Evolutionary conservation across 1,284 basidiomycete genomes (phyloP), one percentile per base, ranked within the genome.

Genomic region (Cryptococcus deneoformans): DNA sequence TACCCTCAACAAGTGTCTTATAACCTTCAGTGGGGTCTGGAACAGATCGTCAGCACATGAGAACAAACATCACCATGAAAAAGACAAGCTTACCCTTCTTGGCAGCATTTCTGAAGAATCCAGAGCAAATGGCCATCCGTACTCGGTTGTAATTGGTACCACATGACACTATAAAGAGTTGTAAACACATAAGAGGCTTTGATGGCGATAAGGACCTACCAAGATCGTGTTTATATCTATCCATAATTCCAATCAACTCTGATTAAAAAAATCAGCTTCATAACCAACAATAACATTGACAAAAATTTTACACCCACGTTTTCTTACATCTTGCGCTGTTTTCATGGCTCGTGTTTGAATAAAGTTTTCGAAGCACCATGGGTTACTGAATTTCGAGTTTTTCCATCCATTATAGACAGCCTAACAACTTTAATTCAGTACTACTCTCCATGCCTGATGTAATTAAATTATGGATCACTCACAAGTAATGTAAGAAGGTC

Each of bases 331-430:
- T 77, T 97, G 93, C 4, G 94, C 96, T n/a, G 94, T 84, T 59
- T 91, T 84, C 90, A 99, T 91, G 65, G 92, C 94, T 72, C 96
- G 84, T 9, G 92, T 93, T 76, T 99, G 96, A 50, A 99, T 93
- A 72, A 93, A 99, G 77, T 99, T 99, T 77, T 93, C 91, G 68
- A 91, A 93, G 74, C 91, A 94, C 94, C 92, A 96, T 1, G 94
- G 92, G 77, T 92, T 93, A 51, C 89, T 91, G 74, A 95, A 99
- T 73, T 91, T 96, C 65, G 87, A 91, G 7, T 83, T 87, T 71
- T 95, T 96, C 96, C 96, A 99, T 7, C 91, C 95, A 65, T 99
- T 99, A 80, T 98, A 99, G 2, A 99, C 96, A 4, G 93, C 90
- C 67, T 69, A 49, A 43, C 9, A 34, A 48, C 39, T 24, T 14